These are phyloP conservation scores for Scutellaria baicalensis DNA, from an alignment of 257 asterid species.

Conservation along the genomic window DNA sequence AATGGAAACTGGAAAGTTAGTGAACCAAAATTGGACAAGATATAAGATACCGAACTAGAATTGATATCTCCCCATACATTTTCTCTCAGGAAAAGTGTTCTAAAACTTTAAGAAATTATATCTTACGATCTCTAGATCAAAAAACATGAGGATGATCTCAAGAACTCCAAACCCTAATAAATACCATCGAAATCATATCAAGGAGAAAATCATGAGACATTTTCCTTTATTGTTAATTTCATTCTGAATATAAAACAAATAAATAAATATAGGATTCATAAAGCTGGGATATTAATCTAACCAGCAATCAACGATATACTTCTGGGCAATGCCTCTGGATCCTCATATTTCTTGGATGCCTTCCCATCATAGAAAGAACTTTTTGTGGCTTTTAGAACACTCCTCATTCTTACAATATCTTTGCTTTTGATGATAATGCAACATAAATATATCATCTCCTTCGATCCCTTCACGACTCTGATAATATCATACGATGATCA, in stretches of 20 bases:
- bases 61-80: too few relatives aligned
- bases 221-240: too few relatives aligned
- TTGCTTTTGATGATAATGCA: slow-evolving; percentile 22
- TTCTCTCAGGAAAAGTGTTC: too few relatives aligned
- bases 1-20: too few relatives aligned
- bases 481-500: not conserved
- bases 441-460: slow-evolving; percentile 25
- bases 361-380: slow-evolving; percentile 42
- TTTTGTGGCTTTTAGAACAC: slow-evolving; percentile 44
- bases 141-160: too few relatives aligned
- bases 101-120: not conserved
- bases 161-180: too few relatives aligned
- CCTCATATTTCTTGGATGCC: slow-evolving; percentile 28
- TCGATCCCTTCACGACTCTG: not conserved
- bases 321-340: slow-evolving; percentile 37
- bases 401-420: slow-evolving; percentile 35
- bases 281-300: slow-evolving; percentile 19
- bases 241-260: too few relatives aligned
- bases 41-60: too few relatives aligned
- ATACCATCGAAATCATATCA: too few relatives aligned
- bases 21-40: too few relatives aligned
- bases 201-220: too few relatives aligned
- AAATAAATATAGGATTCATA: not conserved
- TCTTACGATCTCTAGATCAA: not conserved
- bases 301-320: slow-evolving; percentile 64